phyloP scores from a whole-genome alignment of 208 protist genomes.

The Leishmania braziliensis region DNA sequence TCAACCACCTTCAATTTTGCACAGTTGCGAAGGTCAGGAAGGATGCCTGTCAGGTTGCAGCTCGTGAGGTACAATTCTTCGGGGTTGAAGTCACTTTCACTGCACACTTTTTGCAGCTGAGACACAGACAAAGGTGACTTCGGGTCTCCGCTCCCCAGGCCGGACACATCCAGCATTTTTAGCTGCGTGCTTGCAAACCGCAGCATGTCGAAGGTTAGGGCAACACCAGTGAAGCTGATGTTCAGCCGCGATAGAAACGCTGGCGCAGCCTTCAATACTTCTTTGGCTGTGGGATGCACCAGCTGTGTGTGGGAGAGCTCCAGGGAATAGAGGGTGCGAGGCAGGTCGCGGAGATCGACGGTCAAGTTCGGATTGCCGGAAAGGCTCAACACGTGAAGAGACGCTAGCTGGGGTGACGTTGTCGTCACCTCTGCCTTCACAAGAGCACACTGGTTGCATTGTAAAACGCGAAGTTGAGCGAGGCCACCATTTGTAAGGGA shows the following conservation, averaged over 20 bases:
- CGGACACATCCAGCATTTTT: conserved; percentile 16
- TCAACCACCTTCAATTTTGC: conserved; percentile 18
- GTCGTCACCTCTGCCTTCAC: not conserved
- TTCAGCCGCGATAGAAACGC: not conserved
- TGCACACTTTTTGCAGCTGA: not conserved
- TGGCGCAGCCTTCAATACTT: not conserved
- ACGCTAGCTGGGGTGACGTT: not conserved
- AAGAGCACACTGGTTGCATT: conserved; percentile 13
- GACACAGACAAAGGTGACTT: not conserved
- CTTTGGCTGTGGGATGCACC: not conserved
- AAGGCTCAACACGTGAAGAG: not conserved
- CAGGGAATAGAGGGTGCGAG: not conserved
- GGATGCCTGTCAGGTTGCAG: not conserved
- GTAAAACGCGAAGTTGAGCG: not conserved
- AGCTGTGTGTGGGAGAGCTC: not conserved
- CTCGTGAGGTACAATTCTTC: conserved; percentile 4
- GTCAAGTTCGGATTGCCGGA: not conserved
- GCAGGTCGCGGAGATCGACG: not conserved
- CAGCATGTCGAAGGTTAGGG: not conserved
- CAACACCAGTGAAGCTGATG: conserved; percentile 1
- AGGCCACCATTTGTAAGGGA: not conserved
- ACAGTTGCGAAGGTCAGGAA: conserved; percentile 5
- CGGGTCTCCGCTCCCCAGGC: not conserved
- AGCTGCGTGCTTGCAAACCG: not conserved
- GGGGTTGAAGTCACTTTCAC: not conserved